Evolutionary conservation across 1,284 basidiomycete species (phyloP).

Genomic region (Ustilago nuda): DNA sequence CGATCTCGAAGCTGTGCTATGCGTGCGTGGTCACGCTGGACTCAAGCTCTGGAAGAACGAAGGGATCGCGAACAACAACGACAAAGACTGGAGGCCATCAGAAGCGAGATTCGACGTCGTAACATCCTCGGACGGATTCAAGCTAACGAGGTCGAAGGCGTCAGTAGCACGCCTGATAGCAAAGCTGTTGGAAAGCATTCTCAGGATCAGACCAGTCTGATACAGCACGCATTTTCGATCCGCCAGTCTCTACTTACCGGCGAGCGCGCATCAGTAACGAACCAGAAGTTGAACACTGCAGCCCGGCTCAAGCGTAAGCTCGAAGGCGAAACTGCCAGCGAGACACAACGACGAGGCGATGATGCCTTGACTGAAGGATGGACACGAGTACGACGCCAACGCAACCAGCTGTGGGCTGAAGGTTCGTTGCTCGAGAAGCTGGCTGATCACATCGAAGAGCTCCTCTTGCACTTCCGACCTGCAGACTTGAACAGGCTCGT

Average conservation of each 20-base stretch:
- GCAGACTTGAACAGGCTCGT: constrained; percentile 31
- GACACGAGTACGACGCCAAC: constrained; percentile 22
- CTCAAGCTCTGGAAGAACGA: constrained; percentile 22
- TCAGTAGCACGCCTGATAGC: background rate
- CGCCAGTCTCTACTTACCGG: constrained; percentile 35
- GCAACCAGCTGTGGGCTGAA: constrained; percentile 41
- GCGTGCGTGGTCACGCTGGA: constrained; percentile 28
- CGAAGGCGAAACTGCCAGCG: constrained; percentile 8
- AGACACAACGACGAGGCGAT: constrained; percentile 4
- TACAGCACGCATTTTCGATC: constrained; percentile 26
- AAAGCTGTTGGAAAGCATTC: background rate
- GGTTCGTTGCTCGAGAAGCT: constrained; percentile 36
- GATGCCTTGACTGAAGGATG: constrained; percentile 24
- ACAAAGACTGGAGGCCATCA: constrained; percentile 24
- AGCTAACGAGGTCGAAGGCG: constrained; percentile 3
- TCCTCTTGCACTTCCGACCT: constrained; percentile 33
- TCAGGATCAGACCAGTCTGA: constrained; percentile 11
- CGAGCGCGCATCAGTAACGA: background rate
- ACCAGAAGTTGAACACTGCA: background rate
- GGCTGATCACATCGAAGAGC: constrained; percentile 38
- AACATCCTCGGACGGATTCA: constrained; percentile 32
- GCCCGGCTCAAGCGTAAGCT: constrained; percentile 24
- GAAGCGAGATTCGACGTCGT: constrained; percentile 22
- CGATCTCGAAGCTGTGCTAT: constrained; percentile 15
- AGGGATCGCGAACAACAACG: constrained; percentile 27